phyloP scores from a whole-genome alignment of 139 green algal genomes.

The Bryopsis sp. region DNA sequence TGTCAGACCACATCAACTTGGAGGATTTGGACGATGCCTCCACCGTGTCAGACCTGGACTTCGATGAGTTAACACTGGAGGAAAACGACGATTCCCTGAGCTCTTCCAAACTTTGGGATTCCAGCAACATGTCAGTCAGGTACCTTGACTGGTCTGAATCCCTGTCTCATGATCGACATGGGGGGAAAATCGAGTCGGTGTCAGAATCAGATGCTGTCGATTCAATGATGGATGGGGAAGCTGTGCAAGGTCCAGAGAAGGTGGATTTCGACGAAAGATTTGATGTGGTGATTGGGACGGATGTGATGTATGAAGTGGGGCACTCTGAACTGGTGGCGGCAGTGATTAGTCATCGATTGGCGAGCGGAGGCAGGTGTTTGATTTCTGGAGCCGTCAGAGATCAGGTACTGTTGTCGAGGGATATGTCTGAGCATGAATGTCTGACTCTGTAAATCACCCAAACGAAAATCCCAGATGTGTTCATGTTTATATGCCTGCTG shows the following conservation, averaged over 20 bases:
- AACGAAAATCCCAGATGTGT: neutral
- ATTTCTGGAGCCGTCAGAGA: constrained; percentile 7
- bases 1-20: too few species aligned
- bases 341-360: neutral
- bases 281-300: neutral
- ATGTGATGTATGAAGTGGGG: constrained; percentile 9
- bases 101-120: neutral
- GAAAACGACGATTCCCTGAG: neutral
- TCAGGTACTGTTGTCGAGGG: neutral
- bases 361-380: neutral
- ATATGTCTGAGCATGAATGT: neutral
- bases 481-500: too few species aligned
- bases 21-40: constrained; percentile 14
- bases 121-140: neutral
- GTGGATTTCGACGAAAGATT: too few species aligned
- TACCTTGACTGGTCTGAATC: neutral
- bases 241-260: too few species aligned
- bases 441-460: neutral
- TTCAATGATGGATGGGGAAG: neutral
- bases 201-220: neutral
- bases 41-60: neutral
- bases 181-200: neutral
- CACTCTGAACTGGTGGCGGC: neutral
- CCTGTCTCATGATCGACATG: too few species aligned
- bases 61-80: neutral